These are phyloP conservation scores for Zygoascus bituminiphila DNA, from an alignment of 805 yeast species.

Conservation along the genomic window DNA sequence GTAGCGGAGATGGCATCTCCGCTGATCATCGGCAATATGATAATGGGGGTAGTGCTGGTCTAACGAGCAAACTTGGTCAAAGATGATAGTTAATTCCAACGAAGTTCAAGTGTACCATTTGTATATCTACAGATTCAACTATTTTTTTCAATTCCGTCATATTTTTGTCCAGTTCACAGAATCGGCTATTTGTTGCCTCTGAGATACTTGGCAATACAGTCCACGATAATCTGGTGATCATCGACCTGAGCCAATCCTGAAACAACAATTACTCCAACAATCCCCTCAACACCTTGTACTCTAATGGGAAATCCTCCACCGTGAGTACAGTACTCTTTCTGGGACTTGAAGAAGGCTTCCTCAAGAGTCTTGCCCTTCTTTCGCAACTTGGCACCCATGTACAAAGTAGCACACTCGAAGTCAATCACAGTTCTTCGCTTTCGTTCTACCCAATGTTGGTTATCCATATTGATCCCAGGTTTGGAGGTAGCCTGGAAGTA, in stretches of 20 bases:
- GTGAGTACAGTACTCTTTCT: slow-evolving; percentile 21
- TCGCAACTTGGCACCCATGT: slow-evolving; percentile 23
- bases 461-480: slow-evolving; percentile 27
- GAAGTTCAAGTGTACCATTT: no score
- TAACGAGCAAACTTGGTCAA: no score
- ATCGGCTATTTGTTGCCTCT: slow-evolving; percentile 24
- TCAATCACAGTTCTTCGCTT: slow-evolving; percentile 23
- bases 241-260: slow-evolving; percentile 22
- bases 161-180: slow-evolving; percentile 17
- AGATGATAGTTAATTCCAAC: no score
- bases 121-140: no score
- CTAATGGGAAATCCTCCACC: slow-evolving; percentile 30
- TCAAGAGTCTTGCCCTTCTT: slow-evolving; percentile 16
- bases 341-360: slow-evolving; percentile 18
- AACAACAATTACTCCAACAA: slow-evolving; percentile 25
- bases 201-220: neutral
- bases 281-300: slow-evolving; percentile 25
- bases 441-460: slow-evolving; percentile 24
- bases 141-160: neutral
- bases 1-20: no score
- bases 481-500: slow-evolving; percentile 23
- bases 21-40: no score
- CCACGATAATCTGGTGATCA: neutral
- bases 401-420: slow-evolving; percentile 23
- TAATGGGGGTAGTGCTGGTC: no score